Conservation (phyloP, 768 basidiomycete genomes). For the Tephrocybe sp. region DNA sequence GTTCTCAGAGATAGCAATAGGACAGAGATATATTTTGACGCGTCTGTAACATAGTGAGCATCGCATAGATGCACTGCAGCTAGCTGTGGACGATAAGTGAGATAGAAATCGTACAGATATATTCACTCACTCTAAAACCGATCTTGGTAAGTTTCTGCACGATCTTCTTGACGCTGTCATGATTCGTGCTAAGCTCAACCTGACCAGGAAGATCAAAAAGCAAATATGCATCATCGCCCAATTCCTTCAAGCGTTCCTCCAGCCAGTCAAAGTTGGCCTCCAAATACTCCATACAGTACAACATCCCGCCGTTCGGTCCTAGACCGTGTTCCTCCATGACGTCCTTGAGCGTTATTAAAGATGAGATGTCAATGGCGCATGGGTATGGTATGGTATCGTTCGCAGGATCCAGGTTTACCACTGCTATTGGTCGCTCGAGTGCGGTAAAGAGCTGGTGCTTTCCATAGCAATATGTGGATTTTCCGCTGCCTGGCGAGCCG, state of each 20-base stretch:
- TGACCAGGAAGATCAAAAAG: conserved; percentile 97
- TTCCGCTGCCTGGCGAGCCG: conserved; percentile 83
- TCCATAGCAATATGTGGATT: conserved; percentile 86
- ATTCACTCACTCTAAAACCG: conserved; percentile 75
- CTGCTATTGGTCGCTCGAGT: conserved; percentile 77
- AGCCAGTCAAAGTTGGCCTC: conserved; percentile 95
- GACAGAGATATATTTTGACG: conserved; percentile 91
- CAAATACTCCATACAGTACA: conserved; percentile 96
- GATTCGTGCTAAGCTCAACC: conserved; percentile 96
- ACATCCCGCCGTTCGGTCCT: conserved; percentile 94
- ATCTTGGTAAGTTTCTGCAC: conserved; percentile 67
- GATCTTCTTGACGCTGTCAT: conserved; percentile 83
- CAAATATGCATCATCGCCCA: conserved; percentile 77
- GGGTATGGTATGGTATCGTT: conserved; percentile 90
- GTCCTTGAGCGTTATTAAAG: conserved; percentile 82
- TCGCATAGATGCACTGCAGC: conserved; percentile 95
- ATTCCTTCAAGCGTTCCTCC: conserved; percentile 59
- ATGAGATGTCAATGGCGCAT: conserved; percentile 81
- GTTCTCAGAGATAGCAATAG: conserved; percentile 89
- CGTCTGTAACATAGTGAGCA: conserved; percentile 95
- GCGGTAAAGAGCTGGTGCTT: conserved; percentile 89
- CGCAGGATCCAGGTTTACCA: conserved; percentile 96
- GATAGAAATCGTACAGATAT: neutral
- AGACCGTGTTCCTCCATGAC: conserved; percentile 82
- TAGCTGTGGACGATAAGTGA: conserved; percentile 46